Percentiles rank a stretch among this genome's conserved stretches.
Conservation (phyloP, 1,284 basidiomycete species). For the Ceratobasidium sp. region DNA sequence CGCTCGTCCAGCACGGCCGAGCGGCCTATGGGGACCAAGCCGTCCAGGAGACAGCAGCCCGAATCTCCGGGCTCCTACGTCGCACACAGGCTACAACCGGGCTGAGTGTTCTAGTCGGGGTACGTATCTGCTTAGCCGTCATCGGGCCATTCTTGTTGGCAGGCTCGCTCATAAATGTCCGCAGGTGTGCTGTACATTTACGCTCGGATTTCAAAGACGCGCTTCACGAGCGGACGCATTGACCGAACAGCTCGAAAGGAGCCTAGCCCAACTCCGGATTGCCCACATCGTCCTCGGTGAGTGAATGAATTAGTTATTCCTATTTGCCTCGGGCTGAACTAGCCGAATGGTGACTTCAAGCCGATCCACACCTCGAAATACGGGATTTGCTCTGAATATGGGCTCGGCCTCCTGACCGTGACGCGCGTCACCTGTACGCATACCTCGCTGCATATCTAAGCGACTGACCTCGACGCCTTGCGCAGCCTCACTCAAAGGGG, state of each 20-base stretch:
- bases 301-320: conserved; percentile 7
- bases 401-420: conserved; percentile 24
- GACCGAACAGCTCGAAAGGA: conserved; percentile 15
- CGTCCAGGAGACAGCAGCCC: not conserved
- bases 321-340: not conserved
- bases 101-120: conserved; percentile 23
- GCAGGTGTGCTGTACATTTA: conserved; percentile 12
- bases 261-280: not conserved
- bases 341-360: not conserved
- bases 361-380: not conserved
- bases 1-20: conserved; percentile 11
- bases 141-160: not conserved
- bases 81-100: not conserved
- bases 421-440: not conserved
- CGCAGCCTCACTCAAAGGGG: no score
- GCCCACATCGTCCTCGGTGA: conserved; percentile 24
- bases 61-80: not conserved
- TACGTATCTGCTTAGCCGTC: not conserved
- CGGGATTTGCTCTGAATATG: conserved; percentile 24
- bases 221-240: not conserved
- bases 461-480: not conserved
- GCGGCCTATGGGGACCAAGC: conserved; percentile 7
- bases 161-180: not conserved
- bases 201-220: conserved; percentile 27
- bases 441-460: not conserved